Evolutionary conservation across 805 yeast genomes (phyloP).

Genomic region (Saccharomyces eubayanus): DNA sequence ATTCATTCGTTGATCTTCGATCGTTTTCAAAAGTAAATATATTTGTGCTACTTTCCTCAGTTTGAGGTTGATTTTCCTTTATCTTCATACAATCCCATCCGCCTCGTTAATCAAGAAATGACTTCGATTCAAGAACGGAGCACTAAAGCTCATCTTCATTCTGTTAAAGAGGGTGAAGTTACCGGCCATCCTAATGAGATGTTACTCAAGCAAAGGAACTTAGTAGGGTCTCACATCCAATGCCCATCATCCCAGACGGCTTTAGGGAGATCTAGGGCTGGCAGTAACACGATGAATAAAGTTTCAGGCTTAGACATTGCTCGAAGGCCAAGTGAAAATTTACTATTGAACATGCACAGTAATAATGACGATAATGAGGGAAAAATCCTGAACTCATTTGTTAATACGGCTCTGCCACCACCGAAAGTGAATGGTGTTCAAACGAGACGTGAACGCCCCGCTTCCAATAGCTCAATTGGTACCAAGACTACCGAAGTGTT

Average conservation of each 20-base stretch:
- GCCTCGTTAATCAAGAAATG: background rate
- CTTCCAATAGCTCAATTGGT: constrained; percentile 27
- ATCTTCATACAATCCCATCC: background rate
- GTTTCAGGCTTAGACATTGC: constrained; percentile 24
- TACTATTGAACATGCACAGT: constrained; percentile 13
- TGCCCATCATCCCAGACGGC: background rate
- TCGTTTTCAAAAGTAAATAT: background rate
- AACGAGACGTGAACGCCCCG: constrained; percentile 19
- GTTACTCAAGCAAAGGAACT: background rate
- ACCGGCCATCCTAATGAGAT: background rate
- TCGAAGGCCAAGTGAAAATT: constrained; percentile 30
- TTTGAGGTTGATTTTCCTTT: background rate
- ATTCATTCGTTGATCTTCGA: background rate
- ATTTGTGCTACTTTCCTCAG: background rate
- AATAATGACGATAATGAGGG: constrained; percentile 3
- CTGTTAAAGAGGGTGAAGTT: background rate
- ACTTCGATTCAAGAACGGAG: background rate
- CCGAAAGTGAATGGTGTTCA: constrained; percentile 17
- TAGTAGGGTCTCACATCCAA: background rate
- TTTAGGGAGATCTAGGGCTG: background rate
- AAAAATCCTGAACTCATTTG: background rate
- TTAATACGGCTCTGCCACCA: constrained; percentile 12
- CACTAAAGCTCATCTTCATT: background rate
- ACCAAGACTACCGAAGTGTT: constrained; percentile 25
- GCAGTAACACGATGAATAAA: constrained; percentile 8